These are phyloP conservation scores for Chrysanthemum makinoi DNA, from an alignment of 129 eudicot species.

Conservation along the genomic window DNA sequence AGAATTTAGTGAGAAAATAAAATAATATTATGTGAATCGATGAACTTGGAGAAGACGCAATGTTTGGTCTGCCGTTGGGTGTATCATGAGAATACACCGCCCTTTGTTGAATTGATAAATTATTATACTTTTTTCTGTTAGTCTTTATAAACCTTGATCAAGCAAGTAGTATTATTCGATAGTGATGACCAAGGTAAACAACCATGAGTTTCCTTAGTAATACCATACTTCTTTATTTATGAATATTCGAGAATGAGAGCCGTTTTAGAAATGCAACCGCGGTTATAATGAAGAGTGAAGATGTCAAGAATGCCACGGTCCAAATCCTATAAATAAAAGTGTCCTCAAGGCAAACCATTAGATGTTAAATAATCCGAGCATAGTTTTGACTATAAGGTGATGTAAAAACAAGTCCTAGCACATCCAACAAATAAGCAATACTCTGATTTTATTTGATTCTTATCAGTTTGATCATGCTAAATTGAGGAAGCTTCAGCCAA, in stretches of 20 bases:
- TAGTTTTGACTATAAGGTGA: too few relatives aligned
- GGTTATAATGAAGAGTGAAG: conserved; percentile 21
- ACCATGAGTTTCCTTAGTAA: not conserved
- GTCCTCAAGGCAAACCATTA: not conserved
- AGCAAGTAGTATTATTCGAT: not conserved
- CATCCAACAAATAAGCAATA: not conserved
- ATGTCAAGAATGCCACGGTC: conserved; percentile 9
- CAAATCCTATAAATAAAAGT: too few relatives aligned
- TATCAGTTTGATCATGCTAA: conserved; percentile 81
- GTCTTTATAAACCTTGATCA: not conserved
- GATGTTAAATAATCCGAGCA: too few relatives aligned
- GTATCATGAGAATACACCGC: conserved; percentile 27
- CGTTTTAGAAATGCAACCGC: conserved; percentile 21
- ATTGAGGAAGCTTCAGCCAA: conserved; percentile 23
- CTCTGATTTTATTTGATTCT: not conserved
- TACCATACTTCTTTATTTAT: not conserved
- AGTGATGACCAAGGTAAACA: conserved; percentile 23
- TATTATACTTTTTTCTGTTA: conserved; percentile 16
- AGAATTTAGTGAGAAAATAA: conserved; percentile 37
- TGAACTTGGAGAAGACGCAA: conserved; percentile 6
- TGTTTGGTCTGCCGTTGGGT: conserved; percentile 37
- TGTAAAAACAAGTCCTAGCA: not conserved
- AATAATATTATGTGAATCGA: conserved; percentile 45
- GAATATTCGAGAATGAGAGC: not conserved
- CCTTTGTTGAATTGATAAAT: not conserved